phyloP scores from a whole-genome alignment of 2,329 filamentous ascomycete genomes.

The Alternaria arborescens region DNA sequence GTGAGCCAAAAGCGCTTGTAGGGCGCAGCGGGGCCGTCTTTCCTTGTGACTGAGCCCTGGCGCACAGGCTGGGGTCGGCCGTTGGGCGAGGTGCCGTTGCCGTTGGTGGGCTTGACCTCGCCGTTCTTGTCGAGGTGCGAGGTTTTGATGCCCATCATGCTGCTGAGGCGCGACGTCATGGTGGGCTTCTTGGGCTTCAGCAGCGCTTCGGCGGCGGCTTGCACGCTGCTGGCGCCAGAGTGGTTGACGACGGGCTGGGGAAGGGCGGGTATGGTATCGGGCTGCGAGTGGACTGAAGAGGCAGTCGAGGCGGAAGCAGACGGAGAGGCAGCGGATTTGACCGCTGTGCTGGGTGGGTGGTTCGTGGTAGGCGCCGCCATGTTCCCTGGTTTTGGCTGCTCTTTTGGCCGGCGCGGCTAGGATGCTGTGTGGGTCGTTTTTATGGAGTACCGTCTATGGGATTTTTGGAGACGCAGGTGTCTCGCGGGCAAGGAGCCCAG shows the following conservation, averaged over 20 bases:
- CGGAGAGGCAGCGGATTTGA: conserved; percentile 43
- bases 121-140: conserved; percentile 38
- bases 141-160: conserved; percentile 50
- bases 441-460: conserved; percentile 20
- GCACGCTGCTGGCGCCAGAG: conserved; percentile 37
- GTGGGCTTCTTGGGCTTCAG: conserved; percentile 52
- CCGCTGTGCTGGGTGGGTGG: conserved; percentile 35
- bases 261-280: conserved; percentile 40
- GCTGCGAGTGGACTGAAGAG: conserved; percentile 50
- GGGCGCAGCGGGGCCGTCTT: conserved; percentile 33
- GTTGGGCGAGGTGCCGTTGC: conserved; percentile 38
- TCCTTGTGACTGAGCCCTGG: conserved; percentile 44
- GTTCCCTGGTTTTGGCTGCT: conserved; percentile 21
- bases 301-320: conserved; percentile 47
- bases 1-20: conserved; percentile 65
- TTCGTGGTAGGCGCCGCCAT: conserved; percentile 47
- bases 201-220: conserved; percentile 44
- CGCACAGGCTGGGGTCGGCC: conserved; percentile 42
- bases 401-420: conserved; percentile 21
- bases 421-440: conserved; percentile 17
- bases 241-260: conserved; percentile 39
- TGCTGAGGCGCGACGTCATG: conserved; percentile 54
- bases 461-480: conserved; percentile 48
- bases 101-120: conserved; percentile 42
- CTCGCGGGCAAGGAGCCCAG: conserved; percentile 53